These are phyloP conservation scores for Wickerhamomyces pijperi DNA, from an alignment of 805 yeast species.

Conservation along the genomic window DNA sequence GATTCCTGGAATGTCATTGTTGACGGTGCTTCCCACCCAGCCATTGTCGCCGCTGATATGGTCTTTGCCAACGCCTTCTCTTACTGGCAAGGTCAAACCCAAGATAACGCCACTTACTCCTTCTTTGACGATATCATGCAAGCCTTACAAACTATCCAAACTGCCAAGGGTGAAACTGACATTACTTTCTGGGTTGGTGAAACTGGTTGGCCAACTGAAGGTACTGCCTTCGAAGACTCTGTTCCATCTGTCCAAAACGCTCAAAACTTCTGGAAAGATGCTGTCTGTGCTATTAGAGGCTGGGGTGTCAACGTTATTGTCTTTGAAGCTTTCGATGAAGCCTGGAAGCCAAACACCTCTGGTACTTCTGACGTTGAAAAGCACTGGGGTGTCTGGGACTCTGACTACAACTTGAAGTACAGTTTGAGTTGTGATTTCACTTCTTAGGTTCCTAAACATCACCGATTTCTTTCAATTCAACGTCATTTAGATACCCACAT, in stretches of 20 bases:
- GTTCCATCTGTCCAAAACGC: constrained; percentile 69
- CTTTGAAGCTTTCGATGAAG: constrained; percentile 92
- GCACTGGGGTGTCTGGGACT: constrained; percentile 87
- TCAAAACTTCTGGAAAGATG: constrained; percentile 71
- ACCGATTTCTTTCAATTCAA: not conserved
- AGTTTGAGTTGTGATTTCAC: constrained; percentile 36
- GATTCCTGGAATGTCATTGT: constrained; percentile 93
- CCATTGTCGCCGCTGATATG: constrained; percentile 72
- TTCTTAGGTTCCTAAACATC: constrained; percentile 6
- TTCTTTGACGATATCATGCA: constrained; percentile 97
- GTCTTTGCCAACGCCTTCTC: constrained; percentile 93
- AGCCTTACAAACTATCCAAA: constrained; percentile 82
- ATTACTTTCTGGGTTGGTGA: constrained; percentile 93
- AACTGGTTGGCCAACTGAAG: constrained; percentile 94
- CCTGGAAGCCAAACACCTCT: constrained; percentile 89
- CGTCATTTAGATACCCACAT: not conserved
- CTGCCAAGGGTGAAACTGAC: constrained; percentile 77
- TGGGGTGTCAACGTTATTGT: constrained; percentile 92
- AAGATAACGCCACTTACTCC: constrained; percentile 73
- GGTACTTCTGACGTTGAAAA: constrained; percentile 82
- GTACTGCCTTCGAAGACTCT: constrained; percentile 59
- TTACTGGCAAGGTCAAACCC: constrained; percentile 96
- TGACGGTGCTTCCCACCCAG: constrained; percentile 62
- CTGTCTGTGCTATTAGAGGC: constrained; percentile 85
- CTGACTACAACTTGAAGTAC: constrained; percentile 35